Percentiles rank a stretch among this genome's conserved stretches.
Conservation (phyloP, 108 stramenopile genomes). For the Ochromonas danica region DNA sequence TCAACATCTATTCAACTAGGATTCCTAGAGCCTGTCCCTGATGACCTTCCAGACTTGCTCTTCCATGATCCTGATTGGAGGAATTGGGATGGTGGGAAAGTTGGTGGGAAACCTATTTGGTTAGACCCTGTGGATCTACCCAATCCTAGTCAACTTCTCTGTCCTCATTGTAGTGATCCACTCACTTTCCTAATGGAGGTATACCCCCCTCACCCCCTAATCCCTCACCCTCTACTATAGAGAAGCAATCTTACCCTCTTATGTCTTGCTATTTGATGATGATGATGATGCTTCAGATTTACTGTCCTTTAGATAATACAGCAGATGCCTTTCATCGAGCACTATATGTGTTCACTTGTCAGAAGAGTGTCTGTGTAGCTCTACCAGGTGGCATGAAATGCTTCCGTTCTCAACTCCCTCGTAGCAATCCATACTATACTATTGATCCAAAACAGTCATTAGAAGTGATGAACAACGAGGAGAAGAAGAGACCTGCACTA, state of each 20-base stretch:
- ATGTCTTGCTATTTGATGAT: not conserved
- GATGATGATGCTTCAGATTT: too few species aligned
- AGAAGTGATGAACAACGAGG: not conserved
- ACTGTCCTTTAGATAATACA: conserved; percentile 21
- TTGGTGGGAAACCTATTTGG: conserved; percentile 29
- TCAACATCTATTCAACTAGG: conserved; percentile 20
- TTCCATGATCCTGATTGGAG: conserved; percentile 17
- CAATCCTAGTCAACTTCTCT: not conserved
- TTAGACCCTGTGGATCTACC: not conserved
- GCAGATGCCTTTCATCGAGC: conserved; percentile 21
- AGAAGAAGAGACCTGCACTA: not conserved
- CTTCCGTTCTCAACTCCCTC: conserved; percentile 7
- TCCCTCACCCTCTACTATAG: too few species aligned
- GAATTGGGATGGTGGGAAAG: conserved; percentile 33
- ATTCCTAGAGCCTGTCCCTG: too few species aligned
- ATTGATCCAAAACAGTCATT: not conserved
- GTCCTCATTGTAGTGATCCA: not conserved
- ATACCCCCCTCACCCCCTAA: too few species aligned
- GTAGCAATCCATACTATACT: not conserved
- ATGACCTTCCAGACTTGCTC: not conserved
- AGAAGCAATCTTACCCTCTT: too few species aligned
- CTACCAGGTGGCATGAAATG: conserved; percentile 5
- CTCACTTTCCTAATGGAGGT: conserved; percentile 8
- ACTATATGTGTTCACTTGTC: conserved; percentile 25
- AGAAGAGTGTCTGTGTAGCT: not conserved